Conservation (phyloP, 805 yeast species). For the Barnettozyma siamensis region DNA sequence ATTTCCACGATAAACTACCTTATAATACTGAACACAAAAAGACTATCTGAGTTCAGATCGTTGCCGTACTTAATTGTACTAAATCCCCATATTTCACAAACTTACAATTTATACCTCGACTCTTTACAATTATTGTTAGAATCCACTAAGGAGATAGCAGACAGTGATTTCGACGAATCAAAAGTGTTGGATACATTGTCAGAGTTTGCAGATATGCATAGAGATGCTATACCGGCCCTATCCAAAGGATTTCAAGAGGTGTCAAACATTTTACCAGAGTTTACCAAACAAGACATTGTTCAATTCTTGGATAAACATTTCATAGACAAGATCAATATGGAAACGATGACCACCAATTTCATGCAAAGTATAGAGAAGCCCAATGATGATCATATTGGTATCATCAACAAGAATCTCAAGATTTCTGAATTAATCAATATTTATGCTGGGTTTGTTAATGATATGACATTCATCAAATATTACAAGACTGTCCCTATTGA, state of each 20-base stretch:
- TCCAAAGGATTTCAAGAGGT: conserved; percentile 81
- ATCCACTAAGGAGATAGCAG: conserved; percentile 39
- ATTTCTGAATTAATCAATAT: conserved; percentile 58
- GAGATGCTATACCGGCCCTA: conserved; percentile 75
- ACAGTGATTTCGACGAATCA: conserved; percentile 32
- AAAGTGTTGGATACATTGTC: conserved; percentile 47
- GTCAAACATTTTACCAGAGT: conserved; percentile 33
- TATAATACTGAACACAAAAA: conserved; percentile 58
- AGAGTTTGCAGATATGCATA: conserved; percentile 65
- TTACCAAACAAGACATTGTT: conserved; percentile 41
- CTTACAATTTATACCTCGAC: conserved; percentile 66
- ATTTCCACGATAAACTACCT: conserved; percentile 52
- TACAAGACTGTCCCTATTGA: conserved; percentile 62
- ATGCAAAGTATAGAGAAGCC: conserved; percentile 49
- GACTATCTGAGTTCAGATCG: conserved; percentile 62
- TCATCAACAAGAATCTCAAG: conserved; percentile 58
- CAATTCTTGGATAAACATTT: conserved; percentile 69
- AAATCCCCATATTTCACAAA: conserved; percentile 79
- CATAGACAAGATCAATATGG: conserved; percentile 79
- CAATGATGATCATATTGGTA: conserved; percentile 48
- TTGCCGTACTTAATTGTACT: conserved; percentile 81
- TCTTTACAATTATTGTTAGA: conserved; percentile 52
- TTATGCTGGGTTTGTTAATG: conserved; percentile 72
- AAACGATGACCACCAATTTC: conserved; percentile 83
- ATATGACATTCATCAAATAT: conserved; percentile 75